Conservation (phyloP, 371 early-diverging fungal genomes). For the Saksenaea vasiformis region DNA sequence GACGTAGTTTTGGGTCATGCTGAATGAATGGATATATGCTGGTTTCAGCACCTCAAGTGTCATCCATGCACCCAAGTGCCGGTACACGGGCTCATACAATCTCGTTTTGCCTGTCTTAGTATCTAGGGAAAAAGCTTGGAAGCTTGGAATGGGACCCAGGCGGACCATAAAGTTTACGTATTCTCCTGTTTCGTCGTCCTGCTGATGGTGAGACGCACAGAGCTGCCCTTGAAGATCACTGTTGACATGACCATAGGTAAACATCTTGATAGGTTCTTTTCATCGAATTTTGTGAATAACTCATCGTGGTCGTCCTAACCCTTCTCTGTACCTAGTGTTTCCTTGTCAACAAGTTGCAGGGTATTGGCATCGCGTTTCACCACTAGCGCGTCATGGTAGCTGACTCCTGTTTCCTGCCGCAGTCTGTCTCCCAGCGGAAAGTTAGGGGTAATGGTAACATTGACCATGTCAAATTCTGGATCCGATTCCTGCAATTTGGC, state of each 20-base stretch:
- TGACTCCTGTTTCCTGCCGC: constrained; percentile 37
- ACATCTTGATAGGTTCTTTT: constrained; percentile 53
- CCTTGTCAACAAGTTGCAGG: constrained; percentile 58
- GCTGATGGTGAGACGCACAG: constrained; percentile 54
- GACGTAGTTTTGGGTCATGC: constrained; percentile 64
- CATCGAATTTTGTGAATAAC: neutral
- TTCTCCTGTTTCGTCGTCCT: constrained; percentile 51
- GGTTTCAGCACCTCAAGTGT: constrained; percentile 46
- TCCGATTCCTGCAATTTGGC: constrained; percentile 34
- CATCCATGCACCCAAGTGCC: constrained; percentile 47
- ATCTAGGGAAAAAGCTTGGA: constrained; percentile 36
- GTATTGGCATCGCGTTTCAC: constrained; percentile 62
- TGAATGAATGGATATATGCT: constrained; percentile 65
- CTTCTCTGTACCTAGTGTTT: constrained; percentile 36
- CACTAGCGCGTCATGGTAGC: constrained; percentile 40
- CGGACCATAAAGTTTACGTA: constrained; percentile 54
- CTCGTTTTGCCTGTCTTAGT: constrained; percentile 18
- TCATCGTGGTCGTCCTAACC: neutral
- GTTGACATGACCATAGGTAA: constrained; percentile 52
- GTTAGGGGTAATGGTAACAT: constrained; percentile 65
- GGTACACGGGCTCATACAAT: constrained; percentile 44
- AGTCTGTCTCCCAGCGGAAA: constrained; percentile 51
- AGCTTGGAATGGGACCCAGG: constrained; percentile 44
- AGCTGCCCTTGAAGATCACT: constrained; percentile 47
- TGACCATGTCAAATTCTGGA: constrained; percentile 58